Percentiles rank a stretch among this genome's conserved stretches.
Evolutionary conservation across 345 rosid species (phyloP).

Genomic region (Rhodamnia rubescens): DNA sequence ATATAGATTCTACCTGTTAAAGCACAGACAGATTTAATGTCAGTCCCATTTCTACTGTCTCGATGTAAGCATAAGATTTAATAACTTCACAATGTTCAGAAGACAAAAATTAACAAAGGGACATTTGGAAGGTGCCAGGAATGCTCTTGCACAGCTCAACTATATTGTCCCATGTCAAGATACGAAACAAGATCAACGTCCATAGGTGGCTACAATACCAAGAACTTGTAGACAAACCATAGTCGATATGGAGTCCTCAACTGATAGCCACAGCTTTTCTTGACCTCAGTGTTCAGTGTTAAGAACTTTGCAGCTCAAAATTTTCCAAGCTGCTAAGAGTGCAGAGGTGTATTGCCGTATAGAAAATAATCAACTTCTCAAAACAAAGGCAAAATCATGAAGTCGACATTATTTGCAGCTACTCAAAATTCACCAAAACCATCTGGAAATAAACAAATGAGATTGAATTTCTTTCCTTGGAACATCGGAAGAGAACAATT

Average conservation of each 20-base stretch:
- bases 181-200: not conserved
- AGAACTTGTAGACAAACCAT: not conserved
- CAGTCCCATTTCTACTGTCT: not conserved
- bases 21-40: not conserved
- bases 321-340: not conserved
- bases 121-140: not conserved
- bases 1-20: constrained; percentile 26
- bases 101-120: not conserved
- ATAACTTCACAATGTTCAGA: not conserved
- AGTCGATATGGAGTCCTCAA: not conserved
- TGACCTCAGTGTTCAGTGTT: not conserved
- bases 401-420: not conserved
- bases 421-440: not conserved
- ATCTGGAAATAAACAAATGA: not conserved
- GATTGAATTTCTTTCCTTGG: not conserved
- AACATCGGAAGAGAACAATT: not conserved
- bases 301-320: not conserved
- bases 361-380: not conserved
- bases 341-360: not conserved
- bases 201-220: not conserved
- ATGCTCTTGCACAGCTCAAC: not conserved
- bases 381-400: not conserved
- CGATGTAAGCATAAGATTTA: not conserved
- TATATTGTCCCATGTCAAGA: not conserved
- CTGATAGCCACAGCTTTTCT: not conserved